Evolutionary conservation across 2,329 filamentous ascomycete genomes (phyloP).

Genomic region (Paraconiothyrium brasiliense): DNA sequence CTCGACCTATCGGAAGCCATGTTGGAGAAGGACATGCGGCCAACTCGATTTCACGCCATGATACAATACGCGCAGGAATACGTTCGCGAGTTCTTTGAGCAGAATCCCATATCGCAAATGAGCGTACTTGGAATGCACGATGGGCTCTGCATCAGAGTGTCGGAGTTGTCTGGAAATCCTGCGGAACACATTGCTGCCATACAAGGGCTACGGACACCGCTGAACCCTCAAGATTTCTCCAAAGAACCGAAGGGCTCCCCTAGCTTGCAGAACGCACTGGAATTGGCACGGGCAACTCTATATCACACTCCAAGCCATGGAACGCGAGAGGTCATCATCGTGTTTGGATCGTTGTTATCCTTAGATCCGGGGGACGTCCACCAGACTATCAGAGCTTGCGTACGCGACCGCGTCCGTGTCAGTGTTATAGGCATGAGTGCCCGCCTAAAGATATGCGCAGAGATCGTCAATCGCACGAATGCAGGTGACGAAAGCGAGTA

Average conservation of each 20-base stretch:
- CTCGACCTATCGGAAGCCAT: slow-evolving; percentile 94
- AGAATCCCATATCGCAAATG: slow-evolving; percentile 97
- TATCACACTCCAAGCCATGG: slow-evolving; percentile 94
- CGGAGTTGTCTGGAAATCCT: slow-evolving; percentile 90
- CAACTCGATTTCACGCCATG: slow-evolving; percentile 83
- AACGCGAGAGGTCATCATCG: slow-evolving; percentile 88
- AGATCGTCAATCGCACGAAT: slow-evolving; percentile 89
- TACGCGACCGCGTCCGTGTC: slow-evolving; percentile 85
- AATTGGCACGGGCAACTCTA: slow-evolving; percentile 92
- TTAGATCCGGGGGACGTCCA: slow-evolving; percentile 96
- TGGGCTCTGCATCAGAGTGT: slow-evolving; percentile 84
- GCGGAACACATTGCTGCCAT: slow-evolving; percentile 85
- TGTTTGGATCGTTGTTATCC: slow-evolving; percentile 89
- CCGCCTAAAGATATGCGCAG: slow-evolving; percentile 89
- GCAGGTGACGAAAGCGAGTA: slow-evolving; percentile 79
- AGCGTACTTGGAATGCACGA: slow-evolving; percentile 93
- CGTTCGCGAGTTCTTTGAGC: slow-evolving; percentile 94
- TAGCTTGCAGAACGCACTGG: slow-evolving; percentile 87
- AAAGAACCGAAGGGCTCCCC: slow-evolving; percentile 61
- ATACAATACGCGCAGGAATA: slow-evolving; percentile 87
- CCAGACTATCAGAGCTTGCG: slow-evolving; percentile 81
- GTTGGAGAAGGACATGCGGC: slow-evolving; percentile 92
- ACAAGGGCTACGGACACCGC: slow-evolving; percentile 68
- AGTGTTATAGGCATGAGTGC: slow-evolving; percentile 90
- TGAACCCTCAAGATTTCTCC: slow-evolving; percentile 76